Base-by-base conservation (phyloP, 495 filamentous ascomycete species). In the Aspergillus coremiiformis region DNA sequence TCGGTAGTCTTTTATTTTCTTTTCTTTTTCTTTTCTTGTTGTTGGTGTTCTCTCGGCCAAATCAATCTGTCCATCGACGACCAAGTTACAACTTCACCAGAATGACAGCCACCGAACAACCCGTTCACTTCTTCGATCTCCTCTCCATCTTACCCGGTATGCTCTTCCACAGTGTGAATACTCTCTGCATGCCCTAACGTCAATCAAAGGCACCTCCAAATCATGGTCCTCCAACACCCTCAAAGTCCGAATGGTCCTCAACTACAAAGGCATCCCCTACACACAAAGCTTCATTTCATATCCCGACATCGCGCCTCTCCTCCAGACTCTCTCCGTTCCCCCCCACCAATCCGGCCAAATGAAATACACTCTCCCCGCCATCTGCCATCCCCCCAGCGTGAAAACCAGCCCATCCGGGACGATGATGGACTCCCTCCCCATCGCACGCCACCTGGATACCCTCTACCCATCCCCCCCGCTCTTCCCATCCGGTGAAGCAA, bases 141-240 rank as follows among this genome's bases (percentile, higher is more conserved):
- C 24, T 27, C 24, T 27, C 24, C 4, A 27, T 27, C 24, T 27
- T 27, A 27, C 24, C 24, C 24, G 4, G 24, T 4, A 27, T 4
- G 24, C 24, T 27, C 24, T 8, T 8, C 24, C 8, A 27, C n/a
- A n/a, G n/a, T n/a, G n/a, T n/a, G n/a, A n/a, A n/a, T n/a, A n/a
- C n/a, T n/a, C n/a, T n/a, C n/a, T n/a, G n/a, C n/a, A n/a, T n/a
- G 24, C 24, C 24, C 24, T 27, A 27, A 8, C 24, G 4, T 8
- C 24, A 4, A 4, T 8, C 24, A 27, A 27, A 69, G 67, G 58
- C 8, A 1, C 64, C n/a, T 39, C 49, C 1, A 67, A 67, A 47
- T 69, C 69, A 49, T 70, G 69, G 69, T 70, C 69, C 19, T 61
- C 66, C 1, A 66, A 69, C 46, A 67, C 69, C n/a, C 56, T 72